phyloP scores from a whole-genome alignment of 371 early-diverging fungal genomes.

The Mortierella sp. region DNA sequence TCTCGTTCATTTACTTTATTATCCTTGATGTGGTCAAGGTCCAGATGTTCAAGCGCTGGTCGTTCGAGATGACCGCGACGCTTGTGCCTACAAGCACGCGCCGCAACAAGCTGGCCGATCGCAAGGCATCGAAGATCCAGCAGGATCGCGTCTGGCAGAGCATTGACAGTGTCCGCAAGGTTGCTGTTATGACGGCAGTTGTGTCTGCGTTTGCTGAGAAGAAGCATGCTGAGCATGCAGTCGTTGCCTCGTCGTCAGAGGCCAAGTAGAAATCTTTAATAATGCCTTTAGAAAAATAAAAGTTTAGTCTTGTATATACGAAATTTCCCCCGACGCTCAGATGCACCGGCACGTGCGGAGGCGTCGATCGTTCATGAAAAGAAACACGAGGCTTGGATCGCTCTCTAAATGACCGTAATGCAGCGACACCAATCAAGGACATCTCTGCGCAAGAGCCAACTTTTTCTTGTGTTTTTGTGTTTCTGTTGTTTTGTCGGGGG shows the following conservation, averaged over 20 bases:
- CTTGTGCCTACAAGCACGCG: constrained; percentile 76
- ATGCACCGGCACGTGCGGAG: too few relatives aligned
- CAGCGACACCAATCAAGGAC: too few relatives aligned
- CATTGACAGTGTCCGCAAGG: constrained; percentile 42
- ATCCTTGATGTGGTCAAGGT: constrained; percentile 87
- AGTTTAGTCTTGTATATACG: too few relatives aligned
- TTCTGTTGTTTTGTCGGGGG: too few relatives aligned
- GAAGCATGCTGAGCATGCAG: not conserved
- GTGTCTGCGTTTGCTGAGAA: constrained; percentile 41
- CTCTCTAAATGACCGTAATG: too few relatives aligned
- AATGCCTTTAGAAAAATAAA: too few relatives aligned
- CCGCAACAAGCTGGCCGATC: constrained; percentile 64
- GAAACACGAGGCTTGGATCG: too few relatives aligned
- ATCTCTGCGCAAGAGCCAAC: too few relatives aligned
- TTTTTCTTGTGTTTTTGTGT: too few relatives aligned
- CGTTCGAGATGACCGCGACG: constrained; percentile 76
- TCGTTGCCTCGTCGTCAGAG: constrained; percentile 21
- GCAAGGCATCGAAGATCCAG: constrained; percentile 57
- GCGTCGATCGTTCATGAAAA: too few relatives aligned
- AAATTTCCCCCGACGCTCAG: too few relatives aligned
- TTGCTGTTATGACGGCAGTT: constrained; percentile 47
- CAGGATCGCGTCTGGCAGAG: constrained; percentile 48
- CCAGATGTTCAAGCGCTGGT: constrained; percentile 73
- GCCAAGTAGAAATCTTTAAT: too few relatives aligned
- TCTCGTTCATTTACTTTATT: constrained; percentile 73